Evolutionary conservation across 2,329 filamentous ascomycete genomes (phyloP), one percentile per base, ranked within the genome.

Genomic region (Cephalotrichum gorgonifer): DNA sequence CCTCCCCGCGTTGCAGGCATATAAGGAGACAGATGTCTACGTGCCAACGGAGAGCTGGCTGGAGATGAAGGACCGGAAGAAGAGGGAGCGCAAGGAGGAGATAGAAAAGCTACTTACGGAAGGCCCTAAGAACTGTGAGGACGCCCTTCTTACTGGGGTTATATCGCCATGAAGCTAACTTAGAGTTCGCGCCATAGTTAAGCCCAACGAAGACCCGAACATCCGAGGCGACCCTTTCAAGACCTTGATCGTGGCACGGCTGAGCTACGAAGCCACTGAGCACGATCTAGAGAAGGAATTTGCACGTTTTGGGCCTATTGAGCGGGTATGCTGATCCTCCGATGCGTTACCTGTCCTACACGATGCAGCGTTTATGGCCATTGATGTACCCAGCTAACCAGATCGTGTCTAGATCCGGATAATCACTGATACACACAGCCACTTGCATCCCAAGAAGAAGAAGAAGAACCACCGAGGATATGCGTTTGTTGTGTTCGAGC

Each of bases 401-500:
- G 35, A 27, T 12, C 5, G 12, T 20, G 23, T 3, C 30, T 56
- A 93, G 87, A 95, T 95, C 60, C 88, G 91, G 54, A 88, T 95
- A 58, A 80, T 96, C 57, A 81, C 81, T 59, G 85, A 95, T 63
- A 83, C 81, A 4, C 81, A 87, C 57, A 76, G 81, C 53, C 69
- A 76, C 57, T 78, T 78, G 61, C 85, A 76, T 65, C 79, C 76
- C 50, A 86, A 84, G 60, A 88, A 90, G 69, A 83, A 87, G 63
- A 85, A 85, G 62, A 89, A 89, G 71, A 72, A 83, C 46, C 87
- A 94, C 62, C 78, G 85, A 60, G 93, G 93, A 53, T 98, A 98
- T 67, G 93, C 88, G 53, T 98, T 98, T 63, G 85, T 98, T 57
- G 88, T 97, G 49, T 98, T 91, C 64, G 91, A 97, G 69, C 85